These are phyloP conservation scores for Sporothrix sp. DNA, from an alignment of 2,329 filamentous ascomycete species.

Conservation along the genomic window DNA sequence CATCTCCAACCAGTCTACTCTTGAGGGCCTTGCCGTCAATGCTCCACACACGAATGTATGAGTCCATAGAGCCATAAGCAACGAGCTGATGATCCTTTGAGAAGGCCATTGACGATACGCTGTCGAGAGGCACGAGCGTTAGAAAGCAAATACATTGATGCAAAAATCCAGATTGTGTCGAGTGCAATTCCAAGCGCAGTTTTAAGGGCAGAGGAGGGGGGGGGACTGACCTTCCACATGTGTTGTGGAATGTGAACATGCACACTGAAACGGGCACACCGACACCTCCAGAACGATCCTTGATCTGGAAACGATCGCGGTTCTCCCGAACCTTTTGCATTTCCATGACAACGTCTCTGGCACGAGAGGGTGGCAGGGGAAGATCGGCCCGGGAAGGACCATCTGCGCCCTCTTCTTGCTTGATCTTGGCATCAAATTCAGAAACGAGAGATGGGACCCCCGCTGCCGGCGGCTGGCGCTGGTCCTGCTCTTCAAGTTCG, in stretches of 20 bases:
- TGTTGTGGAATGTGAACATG: slow-evolving; percentile 99
- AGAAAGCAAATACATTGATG: no score
- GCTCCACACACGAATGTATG: slow-evolving; percentile 91
- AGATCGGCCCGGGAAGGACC: slow-evolving; percentile 68
- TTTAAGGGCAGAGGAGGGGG: no score
- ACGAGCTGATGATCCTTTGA: slow-evolving; percentile 82
- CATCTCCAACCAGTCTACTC: slow-evolving; percentile 50
- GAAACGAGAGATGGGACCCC: slow-evolving; percentile 71
- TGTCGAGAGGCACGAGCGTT: slow-evolving; percentile 27
- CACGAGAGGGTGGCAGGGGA: slow-evolving; percentile 77
- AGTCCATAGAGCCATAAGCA: slow-evolving; percentile 83
- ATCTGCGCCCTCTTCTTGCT: slow-evolving; percentile 82
- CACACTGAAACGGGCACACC: slow-evolving; percentile 78
- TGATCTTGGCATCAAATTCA: slow-evolving; percentile 79
- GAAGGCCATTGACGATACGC: slow-evolving; percentile 89
- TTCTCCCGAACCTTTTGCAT: slow-evolving; percentile 91
- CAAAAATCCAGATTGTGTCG: no score
- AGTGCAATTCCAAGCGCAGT: no score
- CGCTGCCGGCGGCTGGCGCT: slow-evolving; percentile 58
- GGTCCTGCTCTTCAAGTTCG: slow-evolving; percentile 78
- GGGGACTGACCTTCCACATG: slow-evolving; percentile 66
- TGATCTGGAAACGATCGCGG: slow-evolving; percentile 81
- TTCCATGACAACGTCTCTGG: slow-evolving; percentile 85
- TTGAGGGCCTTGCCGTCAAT: slow-evolving; percentile 74
- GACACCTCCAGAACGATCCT: slow-evolving; percentile 71